Evolutionary conservation across 176 grass and related monocot species (phyloP), one percentile per base, ranked within the genome.

Genomic region (Rhynchospora tenuis): DNA sequence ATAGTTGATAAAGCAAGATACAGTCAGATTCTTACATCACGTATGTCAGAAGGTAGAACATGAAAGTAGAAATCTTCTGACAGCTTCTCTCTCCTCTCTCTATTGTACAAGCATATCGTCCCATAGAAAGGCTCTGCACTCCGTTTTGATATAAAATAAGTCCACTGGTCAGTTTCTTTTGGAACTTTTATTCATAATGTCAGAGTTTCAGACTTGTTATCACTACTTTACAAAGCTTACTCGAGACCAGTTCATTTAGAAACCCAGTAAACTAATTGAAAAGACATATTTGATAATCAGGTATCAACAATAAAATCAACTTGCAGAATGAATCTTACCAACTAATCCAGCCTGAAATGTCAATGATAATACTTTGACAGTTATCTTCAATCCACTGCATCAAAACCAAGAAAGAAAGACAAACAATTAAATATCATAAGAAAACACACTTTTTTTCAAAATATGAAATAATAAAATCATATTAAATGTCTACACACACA

Each of bases 101-200:
- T 93, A 84, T 95, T 99, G 88, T 99, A 99, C 89, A 99, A 92
- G 89, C 96, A 95, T 83, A 99, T 99, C 59, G 96, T 99, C 57
- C 96, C 96, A 51, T 80, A 92, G 82, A 99, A 99, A 67, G 93
- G 96, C 58, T 99, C 96, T 99, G 81, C 48, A 67, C 15, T 64
- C 45, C 48, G 31, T 56, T 54, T 56, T 77, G 63, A 83, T 83
- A 63, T 46, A 59, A 59, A 20, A 89, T 55, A 28, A 76, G 46
- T n/a, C n/a, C 15, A 55, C 28, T 55, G 24, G 14, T 55, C 45
- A 76, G 47, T 76, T 55, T 54, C 5, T 29, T 24, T 54, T 19
- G 54, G 14, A 76, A 76, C 47, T 6, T 26, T 47, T 76, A 76
- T 77, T 7, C 26, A 55, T 77, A 29, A 23, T 77, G 33, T 48